Percentiles rank a stretch among this genome's conserved stretches.
These are phyloP conservation scores for Naumovozyma baii DNA, from an alignment of 805 yeast species.

Conservation along the genomic window DNA sequence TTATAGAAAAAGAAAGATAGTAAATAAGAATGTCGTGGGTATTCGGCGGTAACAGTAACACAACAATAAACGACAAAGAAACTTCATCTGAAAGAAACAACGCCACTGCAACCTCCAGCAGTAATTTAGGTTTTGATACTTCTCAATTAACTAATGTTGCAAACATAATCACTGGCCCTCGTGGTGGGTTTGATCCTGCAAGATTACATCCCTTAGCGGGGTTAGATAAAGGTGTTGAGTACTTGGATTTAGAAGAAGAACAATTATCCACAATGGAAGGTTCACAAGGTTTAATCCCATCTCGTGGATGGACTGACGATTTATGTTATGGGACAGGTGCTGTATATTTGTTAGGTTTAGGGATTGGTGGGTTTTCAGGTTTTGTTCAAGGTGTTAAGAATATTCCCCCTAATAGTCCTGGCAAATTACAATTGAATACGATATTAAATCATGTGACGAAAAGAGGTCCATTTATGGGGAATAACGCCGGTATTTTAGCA, in stretches of 20 bases:
- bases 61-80: neutral
- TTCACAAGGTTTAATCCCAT: constrained; percentile 81
- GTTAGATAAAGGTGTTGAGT: constrained; percentile 80
- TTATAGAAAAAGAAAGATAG: too few relatives aligned
- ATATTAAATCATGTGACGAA: constrained; percentile 85
- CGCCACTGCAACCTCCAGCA: neutral
- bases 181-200: constrained; percentile 47
- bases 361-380: constrained; percentile 84
- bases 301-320: constrained; percentile 97
- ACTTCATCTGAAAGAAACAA: neutral
- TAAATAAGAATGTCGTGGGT: neutral
- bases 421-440: constrained; percentile 79
- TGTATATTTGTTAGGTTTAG: constrained; percentile 77
- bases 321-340: constrained; percentile 97
- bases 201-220: constrained; percentile 89
- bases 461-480: constrained; percentile 93
- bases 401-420: constrained; percentile 66
- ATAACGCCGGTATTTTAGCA: constrained; percentile 90
- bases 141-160: constrained; percentile 42
- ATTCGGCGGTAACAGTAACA: neutral
- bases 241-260: constrained; percentile 81
- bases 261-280: constrained; percentile 70
- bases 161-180: constrained; percentile 49
- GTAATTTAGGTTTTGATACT: constrained; percentile 3
- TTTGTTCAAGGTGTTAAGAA: constrained; percentile 74